Conservation (phyloP, 495 filamentous ascomycete genomes). For the Trichocladium uniseriatum region DNA sequence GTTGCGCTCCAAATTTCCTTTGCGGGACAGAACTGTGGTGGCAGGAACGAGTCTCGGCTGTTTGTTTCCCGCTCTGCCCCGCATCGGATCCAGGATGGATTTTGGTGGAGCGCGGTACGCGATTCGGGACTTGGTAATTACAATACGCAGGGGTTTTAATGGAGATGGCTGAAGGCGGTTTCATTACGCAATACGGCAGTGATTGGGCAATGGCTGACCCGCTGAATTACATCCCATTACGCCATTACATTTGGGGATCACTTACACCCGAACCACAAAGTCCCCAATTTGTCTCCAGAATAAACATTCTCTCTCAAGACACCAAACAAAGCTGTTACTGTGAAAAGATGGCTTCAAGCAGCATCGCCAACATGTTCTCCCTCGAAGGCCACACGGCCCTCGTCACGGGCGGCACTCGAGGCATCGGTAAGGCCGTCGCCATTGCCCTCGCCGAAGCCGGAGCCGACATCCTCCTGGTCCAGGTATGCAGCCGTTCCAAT, state of each 20-base stretch:
- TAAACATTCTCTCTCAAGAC: neutral
- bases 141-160: too few relatives aligned
- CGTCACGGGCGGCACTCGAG: slow-evolving; percentile 78
- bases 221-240: neutral
- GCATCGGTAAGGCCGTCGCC: slow-evolving; percentile 79
- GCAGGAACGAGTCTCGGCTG: too few relatives aligned
- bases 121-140: too few relatives aligned
- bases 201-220: neutral
- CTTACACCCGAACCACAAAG: neutral
- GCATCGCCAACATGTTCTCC: slow-evolving; percentile 35
- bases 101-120: too few relatives aligned
- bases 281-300: too few relatives aligned
- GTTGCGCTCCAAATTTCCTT: too few relatives aligned
- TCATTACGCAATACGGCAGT: too few relatives aligned
- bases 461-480: slow-evolving; percentile 69
- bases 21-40: too few relatives aligned
- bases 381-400: slow-evolving; percentile 65
- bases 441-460: slow-evolving; percentile 75
- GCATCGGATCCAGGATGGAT: too few relatives aligned
- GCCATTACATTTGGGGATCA: neutral
- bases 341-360: slow-evolving; percentile 12
- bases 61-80: too few relatives aligned
- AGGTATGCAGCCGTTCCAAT: slow-evolving; percentile 28
- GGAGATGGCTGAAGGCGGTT: too few relatives aligned
- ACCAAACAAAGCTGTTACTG: too few relatives aligned